phyloP scores from a whole-genome alignment of 2,329 filamentous ascomycete genomes.

The Triangularia setosa region DNA sequence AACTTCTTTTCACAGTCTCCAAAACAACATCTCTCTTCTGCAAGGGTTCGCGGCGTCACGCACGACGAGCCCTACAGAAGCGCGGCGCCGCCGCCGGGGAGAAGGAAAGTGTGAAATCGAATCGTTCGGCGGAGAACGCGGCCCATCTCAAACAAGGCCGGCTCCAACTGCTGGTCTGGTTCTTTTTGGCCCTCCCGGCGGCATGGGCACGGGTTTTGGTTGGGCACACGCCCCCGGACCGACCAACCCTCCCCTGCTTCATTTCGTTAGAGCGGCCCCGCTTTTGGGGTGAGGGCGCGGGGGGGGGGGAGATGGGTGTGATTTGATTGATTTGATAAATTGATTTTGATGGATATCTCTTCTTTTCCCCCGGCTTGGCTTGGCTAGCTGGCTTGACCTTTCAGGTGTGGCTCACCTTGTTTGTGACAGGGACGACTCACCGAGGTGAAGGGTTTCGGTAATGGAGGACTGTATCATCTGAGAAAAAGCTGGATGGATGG shows the following conservation, averaged over 20 bases:
- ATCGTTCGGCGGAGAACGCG: conserved; percentile 19
- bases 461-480: too few relatives aligned
- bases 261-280: background rate
- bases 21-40: background rate
- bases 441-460: background rate
- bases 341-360: background rate
- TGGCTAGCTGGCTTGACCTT: background rate
- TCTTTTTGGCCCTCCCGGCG: conserved; percentile 7
- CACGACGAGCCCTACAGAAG: background rate
- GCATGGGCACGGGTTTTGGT: conserved; percentile 3
- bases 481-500: background rate
- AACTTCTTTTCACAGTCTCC: background rate
- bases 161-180: background rate
- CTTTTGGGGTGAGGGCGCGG: background rate
- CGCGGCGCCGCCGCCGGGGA: conserved; percentile 3
- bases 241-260: background rate
- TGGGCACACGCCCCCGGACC: background rate
- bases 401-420: conserved; percentile 4
- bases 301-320: background rate
- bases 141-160: conserved; percentile 19
- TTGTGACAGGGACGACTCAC: background rate
- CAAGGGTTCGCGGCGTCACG: background rate
- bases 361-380: background rate
- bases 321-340: background rate
- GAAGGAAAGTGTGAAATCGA: conserved; percentile 16